Base-by-base conservation (phyloP, 202 grass and related monocot species). In the Musa balbisiana region DNA sequence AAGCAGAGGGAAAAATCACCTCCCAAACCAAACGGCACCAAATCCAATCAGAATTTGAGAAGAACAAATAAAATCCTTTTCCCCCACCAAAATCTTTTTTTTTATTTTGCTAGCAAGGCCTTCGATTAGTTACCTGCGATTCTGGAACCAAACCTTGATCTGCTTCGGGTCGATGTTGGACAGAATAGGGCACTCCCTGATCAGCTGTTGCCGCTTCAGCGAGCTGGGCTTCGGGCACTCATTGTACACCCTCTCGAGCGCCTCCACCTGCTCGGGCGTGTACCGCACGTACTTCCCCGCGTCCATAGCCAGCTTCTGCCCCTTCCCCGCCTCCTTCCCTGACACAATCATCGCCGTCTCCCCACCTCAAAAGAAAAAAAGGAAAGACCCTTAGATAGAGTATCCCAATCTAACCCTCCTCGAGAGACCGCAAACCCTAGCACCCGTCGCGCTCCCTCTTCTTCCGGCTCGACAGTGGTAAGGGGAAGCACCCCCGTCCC, bases 231-330 rank as follows among this genome's bases (percentile, higher is more conserved):
- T 68, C 13, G 65, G 65, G 65, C 65, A 68, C 65, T 68, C 65
- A 33, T 43, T 68, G 24, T 68, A 68, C 25, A 68, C 65, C 65
- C 65, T 68, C 65, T 68, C 65, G 11, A 68, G 65, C 65, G 65
- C 65, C 23, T 68, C 65, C 65, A 68, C 65, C 26, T 68, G 65
- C 65, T 90, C 81, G 87, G 71, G 51, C 52, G 71, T 55, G 71
- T 10, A 68, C 65, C 65, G 24, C 23, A 68, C 65, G 65, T 68
- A 68, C 26, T 68, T 68, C 65, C 65, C 65, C 15, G 25, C 65
- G 65, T 68, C 65, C 23, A 68, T 12, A 50, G 21, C 65, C 26
- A 29, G 65, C 20, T 84, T 87, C 72, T 78, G 79, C 82, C 64
- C 78, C 10, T 71, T 76, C 53, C 77, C 76, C 29, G 58, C 75